These are phyloP conservation scores for Fusarium annulatum DNA, from an alignment of 2,329 filamentous ascomycete species.

Conservation along the genomic window DNA sequence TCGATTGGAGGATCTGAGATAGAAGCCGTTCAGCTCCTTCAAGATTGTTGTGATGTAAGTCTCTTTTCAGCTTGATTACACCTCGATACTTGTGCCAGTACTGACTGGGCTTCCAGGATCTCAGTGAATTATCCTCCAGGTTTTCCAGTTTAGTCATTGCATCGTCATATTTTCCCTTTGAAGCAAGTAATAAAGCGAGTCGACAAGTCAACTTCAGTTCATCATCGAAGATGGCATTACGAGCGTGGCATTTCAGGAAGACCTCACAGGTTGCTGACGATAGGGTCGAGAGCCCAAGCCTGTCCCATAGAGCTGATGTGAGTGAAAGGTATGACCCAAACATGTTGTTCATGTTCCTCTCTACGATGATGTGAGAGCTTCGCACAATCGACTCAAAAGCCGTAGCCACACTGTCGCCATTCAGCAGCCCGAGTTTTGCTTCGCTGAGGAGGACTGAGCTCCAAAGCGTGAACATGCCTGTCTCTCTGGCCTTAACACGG, in stretches of 20 bases:
- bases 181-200: conserved; percentile 69
- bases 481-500: conserved; percentile 86
- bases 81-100: conserved; percentile 75
- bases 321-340: conserved; percentile 80
- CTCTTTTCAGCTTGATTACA: conserved; percentile 72
- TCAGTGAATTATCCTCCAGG: conserved; percentile 69
- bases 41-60: conserved; percentile 67
- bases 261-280: conserved; percentile 74
- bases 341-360: conserved; percentile 77
- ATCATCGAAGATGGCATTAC: conserved; percentile 74
- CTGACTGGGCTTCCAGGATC: conserved; percentile 82
- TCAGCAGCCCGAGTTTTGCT: conserved; percentile 80
- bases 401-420: conserved; percentile 71
- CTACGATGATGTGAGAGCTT: conserved; percentile 83
- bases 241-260: conserved; percentile 78
- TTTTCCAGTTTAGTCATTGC: conserved; percentile 60
- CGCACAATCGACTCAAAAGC: conserved; percentile 84
- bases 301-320: conserved; percentile 77
- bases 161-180: conserved; percentile 76
- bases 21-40: conserved; percentile 63
- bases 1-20: conserved; percentile 64
- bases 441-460: conserved; percentile 87
- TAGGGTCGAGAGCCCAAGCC: conserved; percentile 72
- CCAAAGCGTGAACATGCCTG: conserved; percentile 85
- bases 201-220: conserved; percentile 79